These are phyloP conservation scores for Dryas drummondii DNA, from an alignment of 306 rosid genomes.

Conservation along the genomic window DNA sequence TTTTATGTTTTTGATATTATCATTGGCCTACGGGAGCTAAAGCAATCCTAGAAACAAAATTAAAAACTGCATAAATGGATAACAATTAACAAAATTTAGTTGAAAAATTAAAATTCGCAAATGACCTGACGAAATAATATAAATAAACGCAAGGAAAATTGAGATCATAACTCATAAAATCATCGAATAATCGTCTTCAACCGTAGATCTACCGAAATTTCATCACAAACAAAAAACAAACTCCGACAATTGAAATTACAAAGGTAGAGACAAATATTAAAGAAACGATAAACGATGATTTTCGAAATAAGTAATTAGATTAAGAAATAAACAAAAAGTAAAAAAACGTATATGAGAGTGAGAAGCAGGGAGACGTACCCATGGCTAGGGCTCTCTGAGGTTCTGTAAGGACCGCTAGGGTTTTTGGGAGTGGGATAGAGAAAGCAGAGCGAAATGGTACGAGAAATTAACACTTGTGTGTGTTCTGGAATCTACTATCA, in stretches of 20 bases:
- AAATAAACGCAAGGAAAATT: not conserved
- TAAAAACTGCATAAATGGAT: not conserved
- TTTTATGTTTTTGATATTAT: not conserved
- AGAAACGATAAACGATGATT: not conserved
- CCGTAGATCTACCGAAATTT: slow-evolving; percentile 10
- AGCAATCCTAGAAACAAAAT: not conserved
- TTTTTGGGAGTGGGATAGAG: not conserved
- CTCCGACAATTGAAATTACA: not conserved
- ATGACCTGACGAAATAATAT: not conserved
- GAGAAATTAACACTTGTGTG: too few relatives aligned
- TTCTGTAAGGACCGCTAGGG: slow-evolving; percentile 23
- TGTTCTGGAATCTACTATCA: slow-evolving; percentile 5
- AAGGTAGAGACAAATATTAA: not conserved
- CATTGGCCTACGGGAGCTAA: not conserved
- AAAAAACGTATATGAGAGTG: not conserved
- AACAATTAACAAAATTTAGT: not conserved
- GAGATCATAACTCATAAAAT: not conserved
- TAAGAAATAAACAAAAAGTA: not conserved
- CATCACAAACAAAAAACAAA: not conserved
- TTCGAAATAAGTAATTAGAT: not conserved
- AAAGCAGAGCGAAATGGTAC: not conserved
- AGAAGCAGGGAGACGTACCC: slow-evolving; percentile 23
- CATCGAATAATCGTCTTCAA: not conserved
- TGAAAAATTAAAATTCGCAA: not conserved
- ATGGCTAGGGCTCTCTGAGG: slow-evolving; percentile 15